Evolutionary conservation across 1,284 basidiomycete species (phyloP).

Genomic region (Sporisorium iseilematis-ciliati): DNA sequence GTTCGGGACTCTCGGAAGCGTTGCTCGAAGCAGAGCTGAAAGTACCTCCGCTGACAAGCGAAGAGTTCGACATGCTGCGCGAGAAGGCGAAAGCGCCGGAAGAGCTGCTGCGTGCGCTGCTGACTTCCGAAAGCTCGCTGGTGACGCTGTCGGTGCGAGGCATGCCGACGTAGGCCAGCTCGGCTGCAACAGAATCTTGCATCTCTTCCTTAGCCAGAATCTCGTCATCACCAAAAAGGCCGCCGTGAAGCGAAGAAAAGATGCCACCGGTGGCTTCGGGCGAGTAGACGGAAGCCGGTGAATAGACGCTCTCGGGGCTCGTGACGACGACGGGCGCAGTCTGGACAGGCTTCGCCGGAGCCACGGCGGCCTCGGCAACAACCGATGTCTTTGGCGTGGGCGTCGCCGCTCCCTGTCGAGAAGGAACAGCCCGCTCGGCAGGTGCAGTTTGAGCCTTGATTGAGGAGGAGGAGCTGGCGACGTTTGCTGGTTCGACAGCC

Average conservation of each 20-base stretch:
- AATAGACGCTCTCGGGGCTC: slow-evolving; percentile 54
- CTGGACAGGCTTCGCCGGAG: slow-evolving; percentile 1
- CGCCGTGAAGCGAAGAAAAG: slow-evolving; percentile 33
- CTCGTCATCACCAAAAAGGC: slow-evolving; percentile 21
- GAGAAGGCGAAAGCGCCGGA: slow-evolving; percentile 53
- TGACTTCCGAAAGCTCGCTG: slow-evolving; percentile 43
- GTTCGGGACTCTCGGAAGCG: slow-evolving; percentile 43
- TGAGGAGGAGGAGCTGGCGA: slow-evolving; percentile 13
- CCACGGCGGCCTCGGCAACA: not conserved
- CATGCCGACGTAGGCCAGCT: slow-evolving; percentile 31
- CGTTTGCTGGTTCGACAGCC: slow-evolving; percentile 6
- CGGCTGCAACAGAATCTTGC: slow-evolving; percentile 26
- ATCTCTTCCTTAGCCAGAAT: slow-evolving; percentile 27
- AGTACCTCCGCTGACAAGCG: slow-evolving; percentile 47
- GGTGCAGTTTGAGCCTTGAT: not conserved
- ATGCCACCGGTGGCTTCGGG: slow-evolving; percentile 18
- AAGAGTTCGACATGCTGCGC: slow-evolving; percentile 49
- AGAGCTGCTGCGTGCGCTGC: slow-evolving; percentile 46
- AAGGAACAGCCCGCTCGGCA: slow-evolving; percentile 1
- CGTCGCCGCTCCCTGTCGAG: slow-evolving; percentile 27
- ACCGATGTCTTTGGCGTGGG: slow-evolving; percentile 15
- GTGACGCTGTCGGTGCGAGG: slow-evolving; percentile 42
- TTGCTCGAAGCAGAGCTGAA: slow-evolving; percentile 52
- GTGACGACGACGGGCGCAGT: slow-evolving; percentile 3
- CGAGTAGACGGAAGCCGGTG: slow-evolving; percentile 42